These are phyloP conservation scores for Phaeotremella fagi DNA, from an alignment of 768 basidiomycete genomes.

Conservation along the genomic window DNA sequence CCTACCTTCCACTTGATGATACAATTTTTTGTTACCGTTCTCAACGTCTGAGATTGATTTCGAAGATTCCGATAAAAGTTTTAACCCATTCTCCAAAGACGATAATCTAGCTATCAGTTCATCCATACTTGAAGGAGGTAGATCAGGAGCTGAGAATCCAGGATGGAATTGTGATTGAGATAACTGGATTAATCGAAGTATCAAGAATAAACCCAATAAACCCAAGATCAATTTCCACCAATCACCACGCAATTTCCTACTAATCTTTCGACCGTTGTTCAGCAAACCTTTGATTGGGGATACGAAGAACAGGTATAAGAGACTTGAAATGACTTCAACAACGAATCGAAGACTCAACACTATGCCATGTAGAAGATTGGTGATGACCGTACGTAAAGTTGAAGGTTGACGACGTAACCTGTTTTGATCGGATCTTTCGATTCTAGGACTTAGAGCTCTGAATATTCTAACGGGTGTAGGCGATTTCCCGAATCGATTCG, in stretches of 20 bases:
- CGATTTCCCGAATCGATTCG: constrained; percentile 15
- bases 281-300: constrained; percentile 4
- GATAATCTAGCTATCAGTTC: constrained; percentile 42
- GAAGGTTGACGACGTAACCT: constrained; percentile 26
- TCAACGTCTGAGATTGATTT: constrained; percentile 6
- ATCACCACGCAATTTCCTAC: constrained; percentile 14
- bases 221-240: constrained; percentile 38
- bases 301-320: constrained; percentile 9
- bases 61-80: constrained; percentile 25
- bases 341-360: constrained; percentile 22
- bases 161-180: constrained; percentile 10
- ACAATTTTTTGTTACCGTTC: constrained; percentile 5
- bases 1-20: constrained; percentile 7
- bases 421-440: constrained; percentile 10
- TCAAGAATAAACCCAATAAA: constrained; percentile 23
- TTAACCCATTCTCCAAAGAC: constrained; percentile 35
- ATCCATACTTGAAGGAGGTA: constrained; percentile 40
- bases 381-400: constrained; percentile 22
- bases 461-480: constrained; percentile 31
- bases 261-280: constrained; percentile 10
- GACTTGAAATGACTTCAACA: constrained; percentile 13
- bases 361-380: constrained; percentile 34
- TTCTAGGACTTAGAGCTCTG: constrained; percentile 28
- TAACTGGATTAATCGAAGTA: constrained; percentile 21
- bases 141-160: constrained; percentile 11